Base-by-base conservation (phyloP, 306 rosid species). In the Citrullus amarus region DNA sequence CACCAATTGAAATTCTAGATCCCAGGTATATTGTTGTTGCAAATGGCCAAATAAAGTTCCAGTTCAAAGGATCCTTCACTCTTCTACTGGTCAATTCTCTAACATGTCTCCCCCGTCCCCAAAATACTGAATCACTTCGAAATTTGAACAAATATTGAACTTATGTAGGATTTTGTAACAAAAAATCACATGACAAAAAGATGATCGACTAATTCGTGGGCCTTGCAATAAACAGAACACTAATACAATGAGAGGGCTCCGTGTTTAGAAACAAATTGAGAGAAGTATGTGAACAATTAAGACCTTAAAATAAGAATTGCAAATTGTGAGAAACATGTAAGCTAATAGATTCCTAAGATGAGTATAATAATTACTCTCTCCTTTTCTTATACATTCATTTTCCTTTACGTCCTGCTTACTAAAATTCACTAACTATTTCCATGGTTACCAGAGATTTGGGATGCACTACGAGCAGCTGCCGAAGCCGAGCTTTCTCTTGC, bases 401-500 rank as follows among this genome's bases (percentile, higher is more conserved):
- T 46, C 55, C 5, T 46, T 62, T 32, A 25, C 3, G 4, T 48
- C 25, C 58, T 16, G 59, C 16, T 58, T 20, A 77, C 72, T 82
- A 78, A 85, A 83, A 56, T 75, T 65, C 38, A 78, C 38, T 16
- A 79, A 65, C 75, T 53, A 17, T 84, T 87, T 34, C 85, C 71
- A 67, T 74, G 79, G 79, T 78, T 76, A 43, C 68, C 80, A 96
- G 99, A 96, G 90, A 96, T 96, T 82, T 96, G 99, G 99, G 99
- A 96, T 76, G 99, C 99, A 62, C 97, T 96, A 79, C 85, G 91
- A 80, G 99, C 99, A 80, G 99, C 98, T 75, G 97, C 97, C 9
- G 99, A 96, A 83, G 99, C 97, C 80, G 99, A 95, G 67, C 75
- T 87, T 68, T 77, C 86, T 75, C 92, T 96, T 69, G 96, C 98